Evolutionary conservation across 768 basidiomycete species (phyloP).

Genomic region (Leccinum uliginosum): DNA sequence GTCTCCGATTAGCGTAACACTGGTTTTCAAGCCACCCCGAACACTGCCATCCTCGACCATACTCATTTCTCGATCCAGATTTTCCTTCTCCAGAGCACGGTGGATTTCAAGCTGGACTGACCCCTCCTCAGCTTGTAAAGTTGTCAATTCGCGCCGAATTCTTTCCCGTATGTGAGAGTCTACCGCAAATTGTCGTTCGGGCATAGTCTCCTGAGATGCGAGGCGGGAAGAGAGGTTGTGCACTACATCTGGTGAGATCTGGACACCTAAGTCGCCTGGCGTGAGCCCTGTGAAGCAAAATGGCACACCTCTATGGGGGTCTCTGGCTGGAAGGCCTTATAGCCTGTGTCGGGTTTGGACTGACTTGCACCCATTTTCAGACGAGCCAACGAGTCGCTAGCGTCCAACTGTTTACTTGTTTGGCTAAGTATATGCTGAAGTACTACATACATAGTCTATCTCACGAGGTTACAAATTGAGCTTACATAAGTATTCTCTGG

Average conservation of each 20-base stretch:
- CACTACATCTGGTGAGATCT: constrained; percentile 86
- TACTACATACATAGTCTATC: not conserved
- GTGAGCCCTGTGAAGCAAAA: not conserved
- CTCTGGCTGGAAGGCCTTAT: constrained; percentile 56
- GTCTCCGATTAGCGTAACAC: constrained; percentile 63
- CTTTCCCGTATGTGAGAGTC: constrained; percentile 70
- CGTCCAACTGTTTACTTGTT: constrained; percentile 4
- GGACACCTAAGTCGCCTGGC: constrained; percentile 6
- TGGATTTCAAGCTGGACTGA: constrained; percentile 70
- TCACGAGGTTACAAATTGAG: not conserved
- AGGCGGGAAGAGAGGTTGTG: constrained; percentile 68
- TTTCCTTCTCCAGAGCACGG: constrained; percentile 79
- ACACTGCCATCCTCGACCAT: constrained; percentile 42
- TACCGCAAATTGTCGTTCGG: constrained; percentile 67
- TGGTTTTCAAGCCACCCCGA: constrained; percentile 50
- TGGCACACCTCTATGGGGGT: constrained; percentile 48
- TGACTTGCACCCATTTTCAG: constrained; percentile 61
- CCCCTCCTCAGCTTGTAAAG: constrained; percentile 66
- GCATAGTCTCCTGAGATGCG: constrained; percentile 53
- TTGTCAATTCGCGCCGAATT: constrained; percentile 64
- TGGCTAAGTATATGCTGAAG: not conserved
- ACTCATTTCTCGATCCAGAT: constrained; percentile 68
- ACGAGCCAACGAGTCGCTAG: not conserved
- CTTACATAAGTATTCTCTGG: not conserved
- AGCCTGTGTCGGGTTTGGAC: constrained; percentile 52